A percentile compares a stretch with the other conserved stretches of the same genome.
Evolutionary conservation across 257 asterid genomes (phyloP).

Genomic region (Verbena officinalis): DNA sequence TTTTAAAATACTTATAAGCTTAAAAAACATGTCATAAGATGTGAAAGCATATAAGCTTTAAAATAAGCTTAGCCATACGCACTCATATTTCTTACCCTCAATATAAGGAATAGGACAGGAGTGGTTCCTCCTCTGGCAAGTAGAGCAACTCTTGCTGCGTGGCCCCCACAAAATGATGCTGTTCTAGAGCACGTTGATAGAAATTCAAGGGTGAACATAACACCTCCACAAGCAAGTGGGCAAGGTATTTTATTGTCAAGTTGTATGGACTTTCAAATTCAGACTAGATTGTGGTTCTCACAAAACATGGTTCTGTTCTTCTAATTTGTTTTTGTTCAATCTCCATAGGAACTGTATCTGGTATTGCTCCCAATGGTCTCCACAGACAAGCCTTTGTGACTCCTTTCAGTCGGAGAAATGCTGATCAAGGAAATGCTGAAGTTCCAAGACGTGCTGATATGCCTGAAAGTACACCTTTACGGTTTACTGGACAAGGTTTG

Average conservation of each 20-base stretch:
- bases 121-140: slow-evolving; percentile 60
- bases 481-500: slow-evolving; percentile 38
- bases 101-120: slow-evolving; percentile 62
- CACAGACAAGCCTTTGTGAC: slow-evolving; percentile 34
- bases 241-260: slow-evolving; percentile 56
- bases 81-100: neutral
- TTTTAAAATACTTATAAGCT: too few species aligned
- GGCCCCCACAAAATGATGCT: slow-evolving; percentile 58
- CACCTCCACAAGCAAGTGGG: slow-evolving; percentile 41
- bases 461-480: slow-evolving; percentile 29
- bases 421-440: slow-evolving; percentile 31
- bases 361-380: slow-evolving; percentile 31
- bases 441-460: slow-evolving; percentile 30
- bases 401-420: slow-evolving; percentile 42
- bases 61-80: too few species aligned
- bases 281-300: slow-evolving; percentile 19
- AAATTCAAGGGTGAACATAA: slow-evolving; percentile 30
- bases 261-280: slow-evolving; percentile 21
- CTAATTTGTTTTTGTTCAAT: slow-evolving; percentile 25
- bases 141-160: slow-evolving; percentile 84
- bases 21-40: too few species aligned
- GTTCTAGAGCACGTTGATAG: slow-evolving; percentile 41
- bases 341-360: slow-evolving; percentile 45
- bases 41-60: too few species aligned
- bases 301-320: neutral